Percentiles rank a stretch among this genome's conserved stretches.
Evolutionary conservation across 148 eudicot genomes (phyloP).

Genomic region (Spergularia marina): DNA sequence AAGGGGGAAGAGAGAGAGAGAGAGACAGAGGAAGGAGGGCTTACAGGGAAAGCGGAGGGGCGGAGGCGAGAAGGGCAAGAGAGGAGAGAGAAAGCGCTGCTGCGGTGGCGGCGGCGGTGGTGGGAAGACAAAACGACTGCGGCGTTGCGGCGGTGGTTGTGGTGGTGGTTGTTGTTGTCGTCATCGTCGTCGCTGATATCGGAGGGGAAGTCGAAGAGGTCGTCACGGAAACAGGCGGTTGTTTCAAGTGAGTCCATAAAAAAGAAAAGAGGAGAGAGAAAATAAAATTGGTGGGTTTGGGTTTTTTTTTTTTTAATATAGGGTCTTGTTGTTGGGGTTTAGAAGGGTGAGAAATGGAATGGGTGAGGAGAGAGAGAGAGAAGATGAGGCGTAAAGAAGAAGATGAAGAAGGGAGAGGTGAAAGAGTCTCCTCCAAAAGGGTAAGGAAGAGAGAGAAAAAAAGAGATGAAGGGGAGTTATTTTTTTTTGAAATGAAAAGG

Average conservation of each 20-base stretch:
- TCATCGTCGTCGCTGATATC: conserved; percentile 3
- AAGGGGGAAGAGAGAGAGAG: not conserved
- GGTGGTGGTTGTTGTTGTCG: not conserved
- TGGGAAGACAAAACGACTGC: no score
- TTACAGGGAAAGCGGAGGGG: not conserved
- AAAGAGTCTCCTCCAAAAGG: no score
- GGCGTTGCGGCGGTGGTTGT: not conserved
- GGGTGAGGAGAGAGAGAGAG: not conserved
- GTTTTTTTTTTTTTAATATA: no score
- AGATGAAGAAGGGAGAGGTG: not conserved
- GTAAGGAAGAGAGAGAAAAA: no score
- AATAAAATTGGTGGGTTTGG: no score
- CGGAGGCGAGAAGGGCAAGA: not conserved
- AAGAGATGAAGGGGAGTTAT: no score
- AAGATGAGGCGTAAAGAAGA: not conserved
- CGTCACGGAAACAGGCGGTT: conserved; percentile 35
- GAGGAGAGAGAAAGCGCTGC: conserved; percentile 12
- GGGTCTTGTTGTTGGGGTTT: no score
- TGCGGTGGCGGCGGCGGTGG: not conserved
- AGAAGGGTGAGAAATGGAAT: no score
- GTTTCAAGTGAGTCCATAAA: conserved; percentile 35
- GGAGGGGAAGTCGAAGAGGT: conserved; percentile 48
- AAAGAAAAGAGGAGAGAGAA: not conserved
- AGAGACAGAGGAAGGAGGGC: not conserved
- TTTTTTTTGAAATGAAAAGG: no score